Conservation (phyloP, 2,329 filamentous ascomycete genomes). For the Fusarium sp. region DNA sequence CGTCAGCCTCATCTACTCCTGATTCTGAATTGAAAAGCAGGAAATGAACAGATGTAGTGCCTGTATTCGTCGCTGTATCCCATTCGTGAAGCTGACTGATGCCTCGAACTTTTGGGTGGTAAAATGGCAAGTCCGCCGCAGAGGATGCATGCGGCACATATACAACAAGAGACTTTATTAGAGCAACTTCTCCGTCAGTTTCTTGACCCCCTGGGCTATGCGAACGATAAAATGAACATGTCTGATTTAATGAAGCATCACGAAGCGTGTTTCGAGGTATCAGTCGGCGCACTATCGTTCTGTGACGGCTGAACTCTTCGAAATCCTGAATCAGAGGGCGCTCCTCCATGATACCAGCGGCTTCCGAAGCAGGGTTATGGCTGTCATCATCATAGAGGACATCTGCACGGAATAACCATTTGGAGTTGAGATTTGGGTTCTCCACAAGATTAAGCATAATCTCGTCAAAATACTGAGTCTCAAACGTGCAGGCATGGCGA, state of each 20-base stretch:
- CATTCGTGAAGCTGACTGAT: conserved; percentile 83
- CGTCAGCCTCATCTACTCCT: conserved; percentile 44
- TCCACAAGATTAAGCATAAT: conserved; percentile 81
- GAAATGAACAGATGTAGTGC: conserved; percentile 72
- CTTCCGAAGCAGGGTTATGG: conserved; percentile 25
- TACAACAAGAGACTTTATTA: conserved; percentile 64
- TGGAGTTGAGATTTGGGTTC: conserved; percentile 85
- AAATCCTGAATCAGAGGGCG: conserved; percentile 32
- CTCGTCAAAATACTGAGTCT: conserved; percentile 70
- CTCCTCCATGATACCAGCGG: not conserved
- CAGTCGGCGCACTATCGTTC: conserved; percentile 79
- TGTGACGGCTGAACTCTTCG: conserved; percentile 59
- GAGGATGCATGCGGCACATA: conserved; percentile 80
- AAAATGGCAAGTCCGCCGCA: conserved; percentile 80
- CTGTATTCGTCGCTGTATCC: conserved; percentile 58
- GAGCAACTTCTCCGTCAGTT: conserved; percentile 46
- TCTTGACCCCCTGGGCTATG: conserved; percentile 6
- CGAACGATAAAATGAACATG: conserved; percentile 77
- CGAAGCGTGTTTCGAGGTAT: conserved; percentile 85
- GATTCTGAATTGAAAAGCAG: conserved; percentile 59
- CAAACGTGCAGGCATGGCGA: conserved; percentile 71
- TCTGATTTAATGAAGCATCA: conserved; percentile 83
- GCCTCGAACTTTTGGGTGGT: conserved; percentile 82
- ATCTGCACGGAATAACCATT: conserved; percentile 83
- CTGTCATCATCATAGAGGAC: conserved; percentile 65